Percentiles rank a stretch among this genome's conserved stretches.
Conservation (phyloP, 257 asterid genomes). For the Jacaranda mimosifolia region DNA sequence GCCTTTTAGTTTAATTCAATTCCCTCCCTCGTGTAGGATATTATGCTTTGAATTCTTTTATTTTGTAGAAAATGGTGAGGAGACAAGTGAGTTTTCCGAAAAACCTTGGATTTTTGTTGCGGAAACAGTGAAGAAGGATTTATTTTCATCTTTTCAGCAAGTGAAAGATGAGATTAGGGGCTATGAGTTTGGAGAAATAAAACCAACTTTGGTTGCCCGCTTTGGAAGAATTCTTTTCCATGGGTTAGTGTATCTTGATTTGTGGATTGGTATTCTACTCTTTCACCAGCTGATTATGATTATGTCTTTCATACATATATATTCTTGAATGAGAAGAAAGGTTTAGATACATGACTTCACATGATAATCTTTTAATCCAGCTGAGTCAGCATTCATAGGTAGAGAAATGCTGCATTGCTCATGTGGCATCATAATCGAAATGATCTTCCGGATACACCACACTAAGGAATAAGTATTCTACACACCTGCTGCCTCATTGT, state of each 20-base stretch:
- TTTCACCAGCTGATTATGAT: not conserved
- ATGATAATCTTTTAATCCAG: too few species aligned
- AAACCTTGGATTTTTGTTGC: constrained; percentile 50
- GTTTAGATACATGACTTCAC: not conserved
- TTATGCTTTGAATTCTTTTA: not conserved
- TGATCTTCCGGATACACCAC: too few species aligned
- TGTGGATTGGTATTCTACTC: not conserved
- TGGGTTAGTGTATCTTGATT: constrained; percentile 48
- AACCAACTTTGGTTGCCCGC: constrained; percentile 49
- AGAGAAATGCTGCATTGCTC: too few species aligned
- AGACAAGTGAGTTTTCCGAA: constrained; percentile 29
- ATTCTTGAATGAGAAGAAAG: not conserved
- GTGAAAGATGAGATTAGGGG: constrained; percentile 44
- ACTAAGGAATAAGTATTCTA: too few species aligned
- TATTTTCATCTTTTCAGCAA: constrained; percentile 45
- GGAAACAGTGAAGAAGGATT: constrained; percentile 50
- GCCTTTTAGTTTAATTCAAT: not conserved
- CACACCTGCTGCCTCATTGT: too few species aligned
- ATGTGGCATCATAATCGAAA: too few species aligned
- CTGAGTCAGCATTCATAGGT: too few species aligned
- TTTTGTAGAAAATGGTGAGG: constrained; percentile 42
- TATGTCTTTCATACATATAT: not conserved
- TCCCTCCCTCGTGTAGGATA: not conserved
- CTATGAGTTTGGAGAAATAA: constrained; percentile 38
- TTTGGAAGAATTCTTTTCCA: constrained; percentile 54